Percentiles rank a stretch among this genome's conserved stretches.
Evolutionary conservation across 495 filamentous ascomycete genomes (phyloP).

Genomic region (Xylaria telfairii): DNA sequence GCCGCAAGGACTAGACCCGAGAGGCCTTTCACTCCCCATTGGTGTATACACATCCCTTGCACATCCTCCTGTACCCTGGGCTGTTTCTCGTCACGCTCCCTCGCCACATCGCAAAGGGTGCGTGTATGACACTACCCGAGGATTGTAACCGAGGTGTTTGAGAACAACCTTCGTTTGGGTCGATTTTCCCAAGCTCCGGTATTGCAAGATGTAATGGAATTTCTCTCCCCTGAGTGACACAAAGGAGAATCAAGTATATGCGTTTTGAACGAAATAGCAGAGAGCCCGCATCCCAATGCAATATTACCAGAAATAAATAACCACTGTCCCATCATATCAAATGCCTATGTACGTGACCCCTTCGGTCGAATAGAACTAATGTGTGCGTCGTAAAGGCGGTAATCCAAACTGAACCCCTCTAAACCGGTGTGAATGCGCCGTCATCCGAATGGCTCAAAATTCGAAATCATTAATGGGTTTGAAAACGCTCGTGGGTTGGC

Average conservation of each 20-base stretch:
- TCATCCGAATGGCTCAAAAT: constrained; percentile 40
- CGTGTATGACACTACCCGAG: not conserved
- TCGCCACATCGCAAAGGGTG: not conserved
- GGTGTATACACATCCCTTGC: constrained; percentile 17
- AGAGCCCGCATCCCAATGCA: constrained; percentile 47
- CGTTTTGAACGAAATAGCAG: constrained; percentile 38
- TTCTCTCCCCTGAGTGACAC: constrained; percentile 15
- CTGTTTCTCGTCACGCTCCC: not conserved
- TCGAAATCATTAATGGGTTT: constrained; percentile 14
- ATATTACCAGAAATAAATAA: constrained; percentile 49
- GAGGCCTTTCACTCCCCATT: not conserved
- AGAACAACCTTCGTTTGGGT: not conserved
- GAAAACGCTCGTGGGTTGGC: constrained; percentile 15
- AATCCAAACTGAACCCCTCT: constrained; percentile 44
- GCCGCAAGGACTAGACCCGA: not conserved
- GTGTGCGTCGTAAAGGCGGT: constrained; percentile 41
- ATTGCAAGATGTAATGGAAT: constrained; percentile 21
- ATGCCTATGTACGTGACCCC: constrained; percentile 44
- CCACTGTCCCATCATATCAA: constrained; percentile 41
- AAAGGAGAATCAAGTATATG: constrained; percentile 36
- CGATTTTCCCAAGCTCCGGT: not conserved
- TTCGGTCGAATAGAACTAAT: constrained; percentile 42
- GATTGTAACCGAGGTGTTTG: not conserved
- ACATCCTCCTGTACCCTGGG: not conserved
- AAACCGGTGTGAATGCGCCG: constrained; percentile 43